Percentiles rank a stretch among this genome's conserved stretches.
Conservation (phyloP, 805 yeast species). For the Ogataea polymorpha region DNA sequence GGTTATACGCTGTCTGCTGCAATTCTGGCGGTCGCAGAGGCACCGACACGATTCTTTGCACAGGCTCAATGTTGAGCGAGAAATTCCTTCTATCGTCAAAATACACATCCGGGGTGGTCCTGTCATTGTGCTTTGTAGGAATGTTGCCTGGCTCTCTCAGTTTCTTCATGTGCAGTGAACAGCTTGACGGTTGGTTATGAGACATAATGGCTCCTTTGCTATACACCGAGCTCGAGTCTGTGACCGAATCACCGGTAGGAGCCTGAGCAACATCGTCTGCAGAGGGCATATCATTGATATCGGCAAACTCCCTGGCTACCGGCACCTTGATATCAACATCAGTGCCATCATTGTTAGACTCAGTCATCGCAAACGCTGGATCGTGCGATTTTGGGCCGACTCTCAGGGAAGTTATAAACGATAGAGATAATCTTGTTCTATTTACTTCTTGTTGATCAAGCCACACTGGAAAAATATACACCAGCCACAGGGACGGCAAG, state of each 20-base stretch:
- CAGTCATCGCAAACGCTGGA: not conserved
- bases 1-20: slow-evolving; percentile 14
- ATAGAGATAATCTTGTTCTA: slow-evolving; percentile 3
- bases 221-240: not conserved
- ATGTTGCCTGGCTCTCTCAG: slow-evolving; percentile 6
- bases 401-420: no score
- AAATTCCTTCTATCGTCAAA: slow-evolving; percentile 14
- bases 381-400: not conserved
- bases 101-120: slow-evolving; percentile 5
- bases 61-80: slow-evolving; percentile 25
- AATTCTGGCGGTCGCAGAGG: slow-evolving; percentile 22
- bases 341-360: not conserved
- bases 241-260: not conserved
- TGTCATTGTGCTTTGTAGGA: slow-evolving; percentile 1
- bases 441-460: slow-evolving; percentile 5
- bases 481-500: slow-evolving; percentile 10
- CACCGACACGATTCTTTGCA: slow-evolving; percentile 29
- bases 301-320: slow-evolving; percentile 4
- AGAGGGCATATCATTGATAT: slow-evolving; percentile 26
- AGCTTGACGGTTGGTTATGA: not conserved
- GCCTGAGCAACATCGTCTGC: slow-evolving; percentile 15
- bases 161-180: slow-evolving; percentile 1
- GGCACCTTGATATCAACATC: not conserved
- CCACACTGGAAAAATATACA: slow-evolving; percentile 1
- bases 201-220: not conserved